phyloP scores from a whole-genome alignment of 768 basidiomycete genomes.

The Lentinula detonsa region DNA sequence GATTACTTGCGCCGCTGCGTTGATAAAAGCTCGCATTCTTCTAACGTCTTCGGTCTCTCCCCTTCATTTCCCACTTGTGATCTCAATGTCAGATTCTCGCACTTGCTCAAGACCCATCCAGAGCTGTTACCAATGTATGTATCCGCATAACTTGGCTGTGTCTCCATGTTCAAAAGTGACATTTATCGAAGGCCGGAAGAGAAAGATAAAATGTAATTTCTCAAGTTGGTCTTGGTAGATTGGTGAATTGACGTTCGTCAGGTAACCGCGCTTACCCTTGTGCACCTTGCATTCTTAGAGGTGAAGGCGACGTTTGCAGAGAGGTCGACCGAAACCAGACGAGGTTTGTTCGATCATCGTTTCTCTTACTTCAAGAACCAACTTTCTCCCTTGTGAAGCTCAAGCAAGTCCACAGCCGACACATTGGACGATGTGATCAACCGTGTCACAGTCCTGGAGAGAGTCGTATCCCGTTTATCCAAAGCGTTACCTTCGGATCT shows the following conservation, averaged over 20 bases:
- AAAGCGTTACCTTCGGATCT: slow-evolving; percentile 4
- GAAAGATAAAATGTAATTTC: slow-evolving; percentile 21
- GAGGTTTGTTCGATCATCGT: neutral
- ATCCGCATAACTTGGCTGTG: neutral
- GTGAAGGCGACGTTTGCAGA: slow-evolving; percentile 18
- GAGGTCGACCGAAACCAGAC: slow-evolving; percentile 17
- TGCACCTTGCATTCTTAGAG: slow-evolving; percentile 19
- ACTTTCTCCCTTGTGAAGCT: neutral
- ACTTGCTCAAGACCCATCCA: slow-evolving; percentile 19
- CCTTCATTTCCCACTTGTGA: neutral
- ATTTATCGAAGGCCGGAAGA: slow-evolving; percentile 17
- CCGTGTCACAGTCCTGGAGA: slow-evolving; percentile 18
- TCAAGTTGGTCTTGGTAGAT: neutral
- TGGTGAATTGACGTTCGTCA: neutral
- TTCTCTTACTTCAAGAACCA: neutral
- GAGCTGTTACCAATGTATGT: slow-evolving; percentile 22
- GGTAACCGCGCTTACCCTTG: slow-evolving; percentile 22
- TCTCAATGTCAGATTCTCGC: slow-evolving; percentile 3
- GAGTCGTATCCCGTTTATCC: slow-evolving; percentile 16
- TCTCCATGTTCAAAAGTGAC: neutral
- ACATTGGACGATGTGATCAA: slow-evolving; percentile 18
- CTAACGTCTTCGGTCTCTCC: neutral
- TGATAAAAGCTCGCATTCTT: neutral
- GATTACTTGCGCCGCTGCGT: neutral
- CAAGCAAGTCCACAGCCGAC: slow-evolving; percentile 11